Evolutionary conservation across 1,284 basidiomycete species (phyloP).

Genomic region (Pseudozyma flocculosa): DNA sequence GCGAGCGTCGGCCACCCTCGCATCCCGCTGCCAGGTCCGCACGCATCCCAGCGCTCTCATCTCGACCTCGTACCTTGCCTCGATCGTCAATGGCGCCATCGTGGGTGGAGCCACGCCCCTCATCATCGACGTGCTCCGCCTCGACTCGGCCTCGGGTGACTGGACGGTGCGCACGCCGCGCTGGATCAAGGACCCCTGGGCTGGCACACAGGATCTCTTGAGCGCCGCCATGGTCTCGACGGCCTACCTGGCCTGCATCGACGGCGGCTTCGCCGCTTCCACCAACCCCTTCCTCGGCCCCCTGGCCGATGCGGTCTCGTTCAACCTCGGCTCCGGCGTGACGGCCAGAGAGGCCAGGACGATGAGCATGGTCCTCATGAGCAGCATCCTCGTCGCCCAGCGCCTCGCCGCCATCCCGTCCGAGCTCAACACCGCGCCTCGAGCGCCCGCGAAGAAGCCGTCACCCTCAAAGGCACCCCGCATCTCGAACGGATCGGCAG

Average conservation of each 20-base stretch:
- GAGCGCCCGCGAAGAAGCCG: no score
- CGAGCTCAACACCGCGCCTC: not conserved
- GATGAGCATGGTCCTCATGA: conserved; percentile 1
- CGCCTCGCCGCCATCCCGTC: not conserved
- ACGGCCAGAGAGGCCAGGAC: conserved; percentile 13
- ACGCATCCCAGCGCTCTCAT: conserved; percentile 23
- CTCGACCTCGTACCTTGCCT: conserved; percentile 30
- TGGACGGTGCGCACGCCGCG: conserved; percentile 36
- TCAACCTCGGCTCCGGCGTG: not conserved
- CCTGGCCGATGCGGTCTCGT: not conserved
- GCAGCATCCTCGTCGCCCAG: not conserved
- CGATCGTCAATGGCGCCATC: conserved; percentile 33
- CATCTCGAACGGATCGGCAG: no score
- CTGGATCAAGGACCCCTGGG: conserved; percentile 30
- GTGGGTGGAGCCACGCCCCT: conserved; percentile 43
- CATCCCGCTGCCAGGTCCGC: no score
- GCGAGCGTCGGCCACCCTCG: not conserved
- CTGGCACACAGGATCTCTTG: conserved; percentile 29
- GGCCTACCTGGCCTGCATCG: conserved; percentile 15
- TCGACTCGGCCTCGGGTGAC: conserved; percentile 36
- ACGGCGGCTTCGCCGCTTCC: not conserved
- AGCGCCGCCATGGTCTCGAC: conserved; percentile 18
- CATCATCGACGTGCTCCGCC: conserved; percentile 36
- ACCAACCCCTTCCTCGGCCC: not conserved
- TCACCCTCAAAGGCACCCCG: no score